Percentiles rank a stretch among this genome's conserved stretches.
These are phyloP conservation scores for Fusarium sp. DNA, from an alignment of 2,329 filamentous ascomycete species.

Conservation along the genomic window DNA sequence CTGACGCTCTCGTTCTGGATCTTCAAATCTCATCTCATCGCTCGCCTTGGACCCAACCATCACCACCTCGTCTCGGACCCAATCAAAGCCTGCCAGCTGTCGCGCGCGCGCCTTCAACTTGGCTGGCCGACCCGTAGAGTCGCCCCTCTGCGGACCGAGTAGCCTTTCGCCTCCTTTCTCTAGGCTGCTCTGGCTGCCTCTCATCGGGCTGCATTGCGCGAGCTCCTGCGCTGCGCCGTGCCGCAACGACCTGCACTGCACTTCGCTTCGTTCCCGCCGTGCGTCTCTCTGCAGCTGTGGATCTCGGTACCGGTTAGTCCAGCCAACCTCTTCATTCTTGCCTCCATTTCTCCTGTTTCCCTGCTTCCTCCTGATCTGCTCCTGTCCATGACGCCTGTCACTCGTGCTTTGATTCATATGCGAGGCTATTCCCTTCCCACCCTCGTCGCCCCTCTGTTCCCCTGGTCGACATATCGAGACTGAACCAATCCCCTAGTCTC, in stretches of 20 bases:
- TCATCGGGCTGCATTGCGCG: constrained; percentile 44
- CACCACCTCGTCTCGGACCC: constrained; percentile 40
- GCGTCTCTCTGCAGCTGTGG: constrained; percentile 42
- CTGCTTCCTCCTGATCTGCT: constrained; percentile 36
- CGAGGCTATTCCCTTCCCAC: constrained; percentile 39
- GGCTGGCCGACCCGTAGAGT: constrained; percentile 37
- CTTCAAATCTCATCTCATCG: constrained; percentile 40
- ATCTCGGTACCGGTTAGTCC: constrained; percentile 42
- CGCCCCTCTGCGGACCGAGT: constrained; percentile 28
- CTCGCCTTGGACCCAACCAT: constrained; percentile 37
- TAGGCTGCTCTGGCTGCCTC: constrained; percentile 38
- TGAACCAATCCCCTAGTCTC: constrained; percentile 39
- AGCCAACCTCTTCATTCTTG: constrained; percentile 42
- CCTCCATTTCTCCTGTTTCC: constrained; percentile 37
- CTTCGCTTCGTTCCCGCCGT: constrained; percentile 39
- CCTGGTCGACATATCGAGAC: constrained; percentile 36
- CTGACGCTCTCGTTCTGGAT: constrained; percentile 35
- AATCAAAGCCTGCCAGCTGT: constrained; percentile 54
- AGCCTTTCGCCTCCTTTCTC: constrained; percentile 27
- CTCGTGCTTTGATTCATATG: constrained; percentile 47
- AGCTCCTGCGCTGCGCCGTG: constrained; percentile 33
- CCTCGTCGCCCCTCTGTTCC: constrained; percentile 30
- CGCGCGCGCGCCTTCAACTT: constrained; percentile 43
- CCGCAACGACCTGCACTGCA: constrained; percentile 40
- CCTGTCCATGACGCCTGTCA: constrained; percentile 37